phyloP scores from a whole-genome alignment of 345 rosid species.

The Hypericum perforatum region DNA sequence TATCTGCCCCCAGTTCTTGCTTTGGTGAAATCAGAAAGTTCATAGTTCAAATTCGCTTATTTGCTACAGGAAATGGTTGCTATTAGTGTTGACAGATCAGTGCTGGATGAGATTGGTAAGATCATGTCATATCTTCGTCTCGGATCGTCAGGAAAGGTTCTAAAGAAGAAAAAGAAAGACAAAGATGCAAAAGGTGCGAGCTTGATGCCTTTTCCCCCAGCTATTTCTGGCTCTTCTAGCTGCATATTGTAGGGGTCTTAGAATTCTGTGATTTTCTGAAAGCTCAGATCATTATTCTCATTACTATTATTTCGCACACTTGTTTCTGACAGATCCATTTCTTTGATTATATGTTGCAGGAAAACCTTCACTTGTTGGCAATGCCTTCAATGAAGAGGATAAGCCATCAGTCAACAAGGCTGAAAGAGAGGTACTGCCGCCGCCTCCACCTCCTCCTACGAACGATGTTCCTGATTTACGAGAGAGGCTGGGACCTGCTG shows the following conservation, averaged over 20 bases:
- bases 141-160: slow-evolving; percentile 97
- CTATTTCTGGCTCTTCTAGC: too few species aligned
- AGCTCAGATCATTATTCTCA: too few species aligned
- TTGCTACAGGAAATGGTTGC: slow-evolving; percentile 75
- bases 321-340: too few species aligned
- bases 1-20: neutral
- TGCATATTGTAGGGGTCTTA: too few species aligned
- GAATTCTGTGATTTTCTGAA: too few species aligned
- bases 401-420: slow-evolving; percentile 28
- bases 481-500: slow-evolving; percentile 47
- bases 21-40: neutral
- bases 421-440: slow-evolving; percentile 48
- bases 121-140: slow-evolving; percentile 97
- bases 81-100: slow-evolving; percentile 88
- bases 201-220: neutral
- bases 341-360: slow-evolving; percentile 27
- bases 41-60: slow-evolving; percentile 13
- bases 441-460: slow-evolving; percentile 61
- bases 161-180: slow-evolving; percentile 97
- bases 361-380: slow-evolving; percentile 37
- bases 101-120: slow-evolving; percentile 90
- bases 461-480: slow-evolving; percentile 36
- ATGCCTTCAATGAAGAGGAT: slow-evolving; percentile 50
- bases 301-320: too few species aligned
- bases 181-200: slow-evolving; percentile 61